phyloP scores from a whole-genome alignment of 1,284 basidiomycete species.

The Ustanciosporium gigantosporum region DNA sequence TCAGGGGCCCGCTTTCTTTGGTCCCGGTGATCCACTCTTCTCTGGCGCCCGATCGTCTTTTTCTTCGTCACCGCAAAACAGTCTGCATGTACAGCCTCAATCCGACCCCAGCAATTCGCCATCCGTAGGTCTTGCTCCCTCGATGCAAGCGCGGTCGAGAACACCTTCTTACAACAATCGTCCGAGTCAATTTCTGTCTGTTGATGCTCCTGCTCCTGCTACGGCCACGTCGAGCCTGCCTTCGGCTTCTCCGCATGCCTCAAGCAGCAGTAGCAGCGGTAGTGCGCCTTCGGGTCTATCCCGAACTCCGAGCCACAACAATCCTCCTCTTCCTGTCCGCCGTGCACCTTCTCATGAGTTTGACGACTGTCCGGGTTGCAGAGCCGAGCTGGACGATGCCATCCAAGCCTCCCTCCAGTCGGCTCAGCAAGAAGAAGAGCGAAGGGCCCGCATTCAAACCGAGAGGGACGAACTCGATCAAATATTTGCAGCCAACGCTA shows the following conservation, averaged over 20 bases:
- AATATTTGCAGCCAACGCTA: conserved; percentile 14
- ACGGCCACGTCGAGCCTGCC: background rate
- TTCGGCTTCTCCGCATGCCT: background rate
- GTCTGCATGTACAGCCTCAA: background rate
- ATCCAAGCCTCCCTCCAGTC: conserved; percentile 31
- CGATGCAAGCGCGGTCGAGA: too few species aligned
- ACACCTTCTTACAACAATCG: background rate
- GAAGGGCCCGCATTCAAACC: conserved; percentile 4
- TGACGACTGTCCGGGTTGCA: conserved; percentile 39
- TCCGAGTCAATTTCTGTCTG: background rate
- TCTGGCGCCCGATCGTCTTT: background rate
- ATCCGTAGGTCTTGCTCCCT: too few species aligned
- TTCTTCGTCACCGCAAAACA: background rate
- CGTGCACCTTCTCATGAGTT: conserved; percentile 12
- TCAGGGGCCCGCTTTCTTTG: conserved; percentile 5
- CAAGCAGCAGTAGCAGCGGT: background rate
- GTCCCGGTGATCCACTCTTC: conserved; percentile 23
- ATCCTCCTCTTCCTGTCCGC: conserved; percentile 1
- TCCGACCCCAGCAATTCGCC: background rate
- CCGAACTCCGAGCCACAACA: too few species aligned
- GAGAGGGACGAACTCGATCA: conserved; percentile 21
- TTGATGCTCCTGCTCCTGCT: background rate
- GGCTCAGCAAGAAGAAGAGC: conserved; percentile 18
- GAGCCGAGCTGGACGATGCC: conserved; percentile 32
- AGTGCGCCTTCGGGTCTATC: too few species aligned